Evolutionary conservation across 768 basidiomycete genomes (phyloP).

Genomic region (Russula brevipes): DNA sequence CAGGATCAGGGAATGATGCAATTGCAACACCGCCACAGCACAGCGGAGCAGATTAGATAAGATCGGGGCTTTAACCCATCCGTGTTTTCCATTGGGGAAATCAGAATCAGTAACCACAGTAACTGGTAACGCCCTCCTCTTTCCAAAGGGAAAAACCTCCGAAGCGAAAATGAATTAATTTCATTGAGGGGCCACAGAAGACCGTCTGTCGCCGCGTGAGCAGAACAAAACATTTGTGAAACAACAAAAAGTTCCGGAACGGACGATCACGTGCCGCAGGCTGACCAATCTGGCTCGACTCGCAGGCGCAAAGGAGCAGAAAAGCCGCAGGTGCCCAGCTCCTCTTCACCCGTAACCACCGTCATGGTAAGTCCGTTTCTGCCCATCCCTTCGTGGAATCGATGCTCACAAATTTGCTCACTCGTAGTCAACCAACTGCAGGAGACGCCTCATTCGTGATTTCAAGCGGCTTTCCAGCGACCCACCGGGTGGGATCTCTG

Average conservation of each 20-base stretch:
- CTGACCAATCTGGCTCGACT: constrained; percentile 10
- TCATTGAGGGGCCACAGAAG: neutral
- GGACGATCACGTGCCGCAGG: constrained; percentile 1
- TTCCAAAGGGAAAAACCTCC: neutral
- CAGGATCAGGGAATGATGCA: too few species aligned
- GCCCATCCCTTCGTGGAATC: neutral
- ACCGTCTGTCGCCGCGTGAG: too few species aligned
- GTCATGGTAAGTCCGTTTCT: constrained; percentile 20
- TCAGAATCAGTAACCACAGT: neutral
- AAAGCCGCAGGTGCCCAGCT: constrained; percentile 12
- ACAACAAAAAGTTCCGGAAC: neutral
- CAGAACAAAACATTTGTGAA: neutral
- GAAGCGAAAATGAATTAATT: neutral
- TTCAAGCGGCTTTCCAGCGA: constrained; percentile 94
- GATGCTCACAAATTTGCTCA: neutral
- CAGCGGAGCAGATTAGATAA: constrained; percentile 5
- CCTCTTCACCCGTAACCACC: constrained; percentile 15
- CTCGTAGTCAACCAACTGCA: constrained; percentile 86
- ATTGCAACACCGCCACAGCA: neutral
- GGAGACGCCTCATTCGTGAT: constrained; percentile 93
- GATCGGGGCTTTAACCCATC: neutral
- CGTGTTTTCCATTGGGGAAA: neutral
- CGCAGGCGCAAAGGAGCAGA: neutral
- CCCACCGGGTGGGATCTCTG: constrained; percentile 93
- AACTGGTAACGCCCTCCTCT: neutral